Conservation (phyloP, 768 basidiomycete genomes). For the Lactarius hengduanensis region DNA sequence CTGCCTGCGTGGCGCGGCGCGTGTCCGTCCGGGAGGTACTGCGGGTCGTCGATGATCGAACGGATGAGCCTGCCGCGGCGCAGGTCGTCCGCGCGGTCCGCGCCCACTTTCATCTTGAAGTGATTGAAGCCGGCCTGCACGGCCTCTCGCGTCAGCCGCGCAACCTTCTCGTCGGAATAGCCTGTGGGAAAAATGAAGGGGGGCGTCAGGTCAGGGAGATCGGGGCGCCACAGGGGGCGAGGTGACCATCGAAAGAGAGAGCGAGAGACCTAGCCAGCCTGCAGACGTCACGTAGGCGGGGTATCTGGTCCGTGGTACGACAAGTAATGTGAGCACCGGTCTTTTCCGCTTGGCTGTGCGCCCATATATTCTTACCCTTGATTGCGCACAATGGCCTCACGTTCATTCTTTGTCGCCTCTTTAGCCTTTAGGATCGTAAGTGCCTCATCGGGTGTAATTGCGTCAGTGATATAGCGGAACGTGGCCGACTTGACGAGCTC, state of each 20-base stretch:
- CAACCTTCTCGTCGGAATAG: conserved; percentile 91
- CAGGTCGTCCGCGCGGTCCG: conserved; percentile 75
- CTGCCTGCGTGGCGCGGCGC: conserved; percentile 59
- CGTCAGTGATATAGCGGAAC: conserved; percentile 92
- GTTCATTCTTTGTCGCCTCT: conserved; percentile 70
- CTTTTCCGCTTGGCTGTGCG: not conserved
- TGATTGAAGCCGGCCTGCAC: conserved; percentile 90
- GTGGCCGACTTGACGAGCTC: conserved; percentile 73
- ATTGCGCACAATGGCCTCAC: conserved; percentile 73
- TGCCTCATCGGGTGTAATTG: conserved; percentile 89
- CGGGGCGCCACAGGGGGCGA: not conserved
- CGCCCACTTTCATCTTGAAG: conserved; percentile 99
- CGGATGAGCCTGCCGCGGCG: conserved; percentile 88
- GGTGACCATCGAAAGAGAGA: not conserved
- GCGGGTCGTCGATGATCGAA: conserved; percentile 92
- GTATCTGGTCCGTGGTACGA: conserved; percentile 49
- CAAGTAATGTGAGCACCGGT: not conserved
- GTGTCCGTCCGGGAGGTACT: conserved; percentile 63
- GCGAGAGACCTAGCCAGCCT: conserved; percentile 73
- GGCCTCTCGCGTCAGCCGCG: conserved; percentile 81
- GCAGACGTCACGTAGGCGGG: conserved; percentile 94
- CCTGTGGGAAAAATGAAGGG: conserved; percentile 40
- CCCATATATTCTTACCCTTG: conserved; percentile 47
- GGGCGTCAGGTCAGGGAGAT: conserved; percentile 4
- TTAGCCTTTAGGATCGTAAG: conserved; percentile 75